These are phyloP conservation scores for Fusarium sp. DNA, from an alignment of 2,329 filamentous ascomycete species.

Conservation along the genomic window DNA sequence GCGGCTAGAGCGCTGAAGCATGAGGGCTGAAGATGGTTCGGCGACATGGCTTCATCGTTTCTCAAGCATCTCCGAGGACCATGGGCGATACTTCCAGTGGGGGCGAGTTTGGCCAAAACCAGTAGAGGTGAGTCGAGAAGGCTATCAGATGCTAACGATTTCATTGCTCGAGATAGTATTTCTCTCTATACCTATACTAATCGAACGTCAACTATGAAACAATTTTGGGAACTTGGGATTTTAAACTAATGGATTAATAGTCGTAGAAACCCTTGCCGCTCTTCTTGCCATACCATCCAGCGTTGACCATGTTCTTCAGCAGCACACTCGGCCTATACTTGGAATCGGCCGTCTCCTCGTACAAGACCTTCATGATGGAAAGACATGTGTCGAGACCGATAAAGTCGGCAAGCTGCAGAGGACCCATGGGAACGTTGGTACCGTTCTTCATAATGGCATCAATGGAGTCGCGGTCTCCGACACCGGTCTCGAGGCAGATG, in stretches of 20 bases:
- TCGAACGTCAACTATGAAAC: not conserved
- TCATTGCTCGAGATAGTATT: not conserved
- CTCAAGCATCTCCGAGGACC: not conserved
- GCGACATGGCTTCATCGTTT: not conserved
- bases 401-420: conserved; percentile 91
- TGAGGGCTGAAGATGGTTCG: not conserved
- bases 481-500: conserved; percentile 91
- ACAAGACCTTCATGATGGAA: conserved; percentile 94
- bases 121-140: not conserved
- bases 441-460: conserved; percentile 99
- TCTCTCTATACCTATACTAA: not conserved
- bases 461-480: conserved; percentile 89
- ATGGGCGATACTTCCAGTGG: not conserved
- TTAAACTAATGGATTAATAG: conserved; percentile 60
- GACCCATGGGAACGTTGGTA: conserved; percentile 98
- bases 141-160: not conserved
- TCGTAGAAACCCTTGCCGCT: conserved; percentile 95
- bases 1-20: not conserved
- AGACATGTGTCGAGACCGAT: conserved; percentile 96
- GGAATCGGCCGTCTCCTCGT: conserved; percentile 89
- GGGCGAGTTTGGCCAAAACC: not conserved
- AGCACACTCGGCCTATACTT: conserved; percentile 93
- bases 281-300: conserved; percentile 98
- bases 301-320: conserved; percentile 94
- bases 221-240: not conserved